Percentiles rank a stretch among this genome's conserved stretches.
Evolutionary conservation across 257 asterid genomes (phyloP).

Genomic region (Penstemon eatonii): DNA sequence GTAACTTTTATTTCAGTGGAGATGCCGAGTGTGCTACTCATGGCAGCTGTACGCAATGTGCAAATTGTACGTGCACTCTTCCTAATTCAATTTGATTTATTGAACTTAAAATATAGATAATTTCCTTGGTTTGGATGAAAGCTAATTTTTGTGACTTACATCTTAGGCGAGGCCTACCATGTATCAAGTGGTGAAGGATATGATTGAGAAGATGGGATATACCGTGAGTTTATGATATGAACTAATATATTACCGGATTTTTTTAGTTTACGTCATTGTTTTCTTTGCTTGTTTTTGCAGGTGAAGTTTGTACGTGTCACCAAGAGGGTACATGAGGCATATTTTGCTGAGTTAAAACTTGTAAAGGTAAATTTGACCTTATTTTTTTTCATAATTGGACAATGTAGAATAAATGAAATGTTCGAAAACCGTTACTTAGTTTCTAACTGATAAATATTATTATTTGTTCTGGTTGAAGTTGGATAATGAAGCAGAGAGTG

Average conservation of each 20-base stretch:
- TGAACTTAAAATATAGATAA: background rate
- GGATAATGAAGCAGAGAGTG: constrained; percentile 66
- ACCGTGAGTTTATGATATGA: constrained; percentile 46
- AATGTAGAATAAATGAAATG: background rate
- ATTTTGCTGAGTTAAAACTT: constrained; percentile 83
- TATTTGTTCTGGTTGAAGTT: constrained; percentile 44
- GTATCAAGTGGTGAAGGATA: constrained; percentile 89
- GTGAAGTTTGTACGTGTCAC: constrained; percentile 93
- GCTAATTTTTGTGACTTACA: constrained; percentile 16
- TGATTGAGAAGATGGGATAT: constrained; percentile 98
- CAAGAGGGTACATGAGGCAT: constrained; percentile 95
- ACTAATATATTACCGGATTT: background rate
- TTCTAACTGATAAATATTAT: constrained; percentile 6
- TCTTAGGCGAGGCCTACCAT: constrained; percentile 93
- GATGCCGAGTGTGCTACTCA: constrained; percentile 94
- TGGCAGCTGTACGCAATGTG: constrained; percentile 98
- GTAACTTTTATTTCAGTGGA: constrained; percentile 61
- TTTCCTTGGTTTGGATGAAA: background rate
- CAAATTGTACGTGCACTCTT: constrained; percentile 65
- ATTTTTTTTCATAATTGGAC: constrained; percentile 2
- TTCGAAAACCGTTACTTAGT: too few species aligned
- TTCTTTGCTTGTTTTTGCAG: constrained; percentile 39
- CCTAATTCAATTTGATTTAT: constrained; percentile 4
- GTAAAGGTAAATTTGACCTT: constrained; percentile 49
- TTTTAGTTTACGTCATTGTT: constrained; percentile 4